These are phyloP conservation scores for Adansonia grandidieri DNA, from an alignment of 441 rosid genomes.

Conservation along the genomic window DNA sequence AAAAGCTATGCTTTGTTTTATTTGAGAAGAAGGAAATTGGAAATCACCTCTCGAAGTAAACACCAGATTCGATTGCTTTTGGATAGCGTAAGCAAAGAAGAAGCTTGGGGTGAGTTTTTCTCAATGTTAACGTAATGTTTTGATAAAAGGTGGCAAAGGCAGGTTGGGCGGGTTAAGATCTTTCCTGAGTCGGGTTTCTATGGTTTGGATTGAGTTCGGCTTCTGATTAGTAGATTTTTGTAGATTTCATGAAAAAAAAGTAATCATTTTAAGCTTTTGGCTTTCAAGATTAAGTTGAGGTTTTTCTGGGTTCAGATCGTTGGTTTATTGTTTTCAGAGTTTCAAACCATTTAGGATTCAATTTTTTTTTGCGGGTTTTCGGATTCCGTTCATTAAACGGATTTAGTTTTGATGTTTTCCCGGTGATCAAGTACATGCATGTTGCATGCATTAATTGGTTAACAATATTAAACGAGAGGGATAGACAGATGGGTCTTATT, in stretches of 20 bases:
- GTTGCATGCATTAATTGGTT: constrained; percentile 18
- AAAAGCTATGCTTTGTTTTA: constrained; percentile 19
- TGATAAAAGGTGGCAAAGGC: neutral
- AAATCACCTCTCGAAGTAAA: constrained; percentile 2
- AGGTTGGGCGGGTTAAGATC: neutral
- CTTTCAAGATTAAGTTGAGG: neutral
- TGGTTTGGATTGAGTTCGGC: neutral
- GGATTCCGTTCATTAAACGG: neutral
- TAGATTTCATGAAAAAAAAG: neutral
- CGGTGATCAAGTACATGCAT: constrained; percentile 5
- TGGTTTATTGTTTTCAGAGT: neutral
- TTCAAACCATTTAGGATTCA: constrained; percentile 2
- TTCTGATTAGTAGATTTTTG: neutral
- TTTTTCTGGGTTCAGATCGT: neutral
- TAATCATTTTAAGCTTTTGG: neutral
- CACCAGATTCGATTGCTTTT: constrained; percentile 28
- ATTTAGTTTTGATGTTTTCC: constrained; percentile 7
- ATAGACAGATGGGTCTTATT: neutral
- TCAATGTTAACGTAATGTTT: neutral
- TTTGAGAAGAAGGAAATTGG: constrained; percentile 17
- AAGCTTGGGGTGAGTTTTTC: constrained; percentile 36
- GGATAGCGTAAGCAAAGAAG: constrained; percentile 34
- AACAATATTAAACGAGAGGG: neutral
- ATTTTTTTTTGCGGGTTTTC: neutral
- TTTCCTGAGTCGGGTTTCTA: neutral